Conservation (phyloP, 306 rosid species). For the Medicago lupulina region DNA sequence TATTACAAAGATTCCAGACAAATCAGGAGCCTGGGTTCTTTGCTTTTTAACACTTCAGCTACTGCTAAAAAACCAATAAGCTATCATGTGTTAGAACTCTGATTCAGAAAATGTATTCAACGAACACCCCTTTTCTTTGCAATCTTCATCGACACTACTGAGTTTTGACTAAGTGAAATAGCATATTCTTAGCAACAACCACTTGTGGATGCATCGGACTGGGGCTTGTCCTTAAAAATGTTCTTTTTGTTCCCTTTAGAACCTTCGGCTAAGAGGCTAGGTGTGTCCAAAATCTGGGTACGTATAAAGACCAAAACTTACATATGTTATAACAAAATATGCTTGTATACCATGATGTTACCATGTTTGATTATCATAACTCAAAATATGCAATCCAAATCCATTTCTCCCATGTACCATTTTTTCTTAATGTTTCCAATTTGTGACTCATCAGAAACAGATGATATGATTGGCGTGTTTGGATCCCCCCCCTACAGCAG, state of each 20-base stretch:
- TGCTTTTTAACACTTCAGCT: neutral
- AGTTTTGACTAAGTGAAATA: constrained; percentile 32
- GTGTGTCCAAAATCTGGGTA: constrained; percentile 87
- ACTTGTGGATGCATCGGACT: constrained; percentile 60
- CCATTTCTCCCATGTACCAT: neutral
- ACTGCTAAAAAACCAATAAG: constrained; percentile 36
- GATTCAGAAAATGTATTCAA: constrained; percentile 37
- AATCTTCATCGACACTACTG: constrained; percentile 32
- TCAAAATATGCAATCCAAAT: neutral
- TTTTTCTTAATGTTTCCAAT: neutral
- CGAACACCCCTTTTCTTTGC: constrained; percentile 24
- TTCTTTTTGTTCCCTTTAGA: constrained; percentile 79
- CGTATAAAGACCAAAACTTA: constrained; percentile 23
- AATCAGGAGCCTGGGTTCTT: constrained; percentile 25
- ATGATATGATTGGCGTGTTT: neutral
- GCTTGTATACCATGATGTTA: constrained; percentile 10
- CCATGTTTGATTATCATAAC: neutral
- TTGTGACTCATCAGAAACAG: constrained; percentile 11
- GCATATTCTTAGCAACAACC: constrained; percentile 72
- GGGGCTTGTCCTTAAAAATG: constrained; percentile 78
- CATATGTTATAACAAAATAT: constrained; percentile 31
- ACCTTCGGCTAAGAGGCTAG: constrained; percentile 90
- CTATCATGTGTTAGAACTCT: constrained; percentile 37
- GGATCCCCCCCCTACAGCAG: no score
- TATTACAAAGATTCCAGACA: constrained; percentile 39